phyloP scores from a whole-genome alignment of 768 basidiomycete species.

The Tremella mesenterica region DNA sequence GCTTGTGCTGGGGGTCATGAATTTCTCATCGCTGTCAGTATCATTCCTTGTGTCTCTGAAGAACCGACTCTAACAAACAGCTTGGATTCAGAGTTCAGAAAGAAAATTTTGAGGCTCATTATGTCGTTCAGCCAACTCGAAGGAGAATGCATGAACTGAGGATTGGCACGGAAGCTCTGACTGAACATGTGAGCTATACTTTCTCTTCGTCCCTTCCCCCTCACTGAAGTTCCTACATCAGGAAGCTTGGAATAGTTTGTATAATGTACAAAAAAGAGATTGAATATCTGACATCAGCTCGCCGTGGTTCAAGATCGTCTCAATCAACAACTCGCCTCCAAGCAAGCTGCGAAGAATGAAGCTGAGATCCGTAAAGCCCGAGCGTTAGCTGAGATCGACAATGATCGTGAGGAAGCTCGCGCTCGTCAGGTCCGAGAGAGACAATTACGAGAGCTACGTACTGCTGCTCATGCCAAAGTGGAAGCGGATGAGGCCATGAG shows the following conservation, averaged over 20 bases:
- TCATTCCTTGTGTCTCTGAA: neutral
- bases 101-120: constrained; percentile 23
- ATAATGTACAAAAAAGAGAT: neutral
- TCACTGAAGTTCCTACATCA: neutral
- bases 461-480: neutral
- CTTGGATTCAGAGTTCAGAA: constrained; percentile 34
- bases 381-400: neutral
- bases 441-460: neutral
- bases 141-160: constrained; percentile 29
- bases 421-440: neutral
- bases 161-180: constrained; percentile 22
- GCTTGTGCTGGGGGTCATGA: constrained; percentile 29
- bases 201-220: neutral
- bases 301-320: neutral
- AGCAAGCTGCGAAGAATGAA: neutral
- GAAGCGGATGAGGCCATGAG: neutral
- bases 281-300: neutral
- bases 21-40: constrained; percentile 34
- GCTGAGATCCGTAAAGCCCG: neutral
- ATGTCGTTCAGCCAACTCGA: constrained; percentile 16
- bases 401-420: neutral
- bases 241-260: too few species aligned
- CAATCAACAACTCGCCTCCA: neutral
- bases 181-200: constrained; percentile 22
- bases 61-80: constrained; percentile 7